Evolutionary conservation across 192 early-diverging fungal genomes (phyloP).

Genomic region (Backusella circina): DNA sequence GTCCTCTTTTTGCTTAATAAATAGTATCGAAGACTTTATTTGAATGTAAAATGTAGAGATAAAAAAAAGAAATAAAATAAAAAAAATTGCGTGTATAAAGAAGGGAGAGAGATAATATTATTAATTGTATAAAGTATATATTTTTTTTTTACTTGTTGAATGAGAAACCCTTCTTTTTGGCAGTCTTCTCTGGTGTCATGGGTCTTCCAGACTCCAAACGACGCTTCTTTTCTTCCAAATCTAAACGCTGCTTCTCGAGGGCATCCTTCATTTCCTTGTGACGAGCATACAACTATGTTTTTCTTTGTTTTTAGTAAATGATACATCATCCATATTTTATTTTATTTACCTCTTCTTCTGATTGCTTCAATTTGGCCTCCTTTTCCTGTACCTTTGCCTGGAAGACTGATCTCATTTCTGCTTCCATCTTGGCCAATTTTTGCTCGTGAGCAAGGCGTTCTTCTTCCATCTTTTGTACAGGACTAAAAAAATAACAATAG

Average conservation of each 20-base stretch:
- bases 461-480: constrained; percentile 81
- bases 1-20: background rate
- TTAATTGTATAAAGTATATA: background rate
- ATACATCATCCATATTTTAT: background rate
- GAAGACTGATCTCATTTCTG: constrained; percentile 98
- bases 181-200: constrained; percentile 68
- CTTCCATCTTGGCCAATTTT: constrained; percentile 98
- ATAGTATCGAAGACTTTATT: constrained; percentile 2
- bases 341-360: constrained; percentile 73
- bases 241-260: constrained; percentile 88
- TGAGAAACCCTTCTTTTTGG: constrained; percentile 71
- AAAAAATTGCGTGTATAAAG: background rate
- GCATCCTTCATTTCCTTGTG: constrained; percentile 99
- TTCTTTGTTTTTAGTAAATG: background rate
- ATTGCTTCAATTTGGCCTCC: constrained; percentile 97
- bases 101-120: background rate
- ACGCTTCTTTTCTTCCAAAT: constrained; percentile 97
- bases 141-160: constrained; percentile 46
- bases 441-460: constrained; percentile 90
- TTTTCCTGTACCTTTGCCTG: constrained; percentile 99
- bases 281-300: constrained; percentile 74
- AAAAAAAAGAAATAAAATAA: background rate
- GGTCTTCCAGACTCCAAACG: constrained; percentile 73
- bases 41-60: background rate
- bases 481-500: background rate